Evolutionary conservation across 78 protist species (phyloP).

Genomic region (Diacronema lutheri): DNA sequence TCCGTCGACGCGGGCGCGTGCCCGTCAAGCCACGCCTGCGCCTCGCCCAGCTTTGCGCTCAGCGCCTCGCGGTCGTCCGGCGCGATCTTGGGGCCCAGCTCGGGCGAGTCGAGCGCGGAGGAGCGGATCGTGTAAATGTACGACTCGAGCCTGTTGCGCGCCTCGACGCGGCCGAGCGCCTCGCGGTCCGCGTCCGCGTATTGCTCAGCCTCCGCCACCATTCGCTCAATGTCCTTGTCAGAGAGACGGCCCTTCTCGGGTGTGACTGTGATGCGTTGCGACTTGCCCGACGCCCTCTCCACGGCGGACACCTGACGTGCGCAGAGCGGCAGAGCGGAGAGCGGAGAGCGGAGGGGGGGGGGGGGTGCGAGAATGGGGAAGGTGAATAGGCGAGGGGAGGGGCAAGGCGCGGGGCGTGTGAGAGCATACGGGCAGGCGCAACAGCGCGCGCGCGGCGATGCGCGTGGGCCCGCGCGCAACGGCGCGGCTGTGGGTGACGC

Average conservation of each 20-base stretch:
- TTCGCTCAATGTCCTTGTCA: constrained; percentile 87
- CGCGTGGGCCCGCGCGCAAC: too few species aligned
- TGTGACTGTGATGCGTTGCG: constrained; percentile 5
- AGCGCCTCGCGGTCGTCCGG: constrained; percentile 32
- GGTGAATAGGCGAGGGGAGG: too few species aligned
- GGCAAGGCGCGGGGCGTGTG: too few species aligned
- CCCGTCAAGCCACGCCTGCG: constrained; percentile 62
- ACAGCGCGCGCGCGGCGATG: too few species aligned
- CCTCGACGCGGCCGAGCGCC: constrained; percentile 48
- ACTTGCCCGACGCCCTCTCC: constrained; percentile 97
- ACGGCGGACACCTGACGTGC: constrained; percentile 90
- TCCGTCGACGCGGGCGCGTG: constrained; percentile 61
- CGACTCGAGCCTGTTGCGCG: constrained; percentile 82
- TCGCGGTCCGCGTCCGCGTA: constrained; percentile 52
- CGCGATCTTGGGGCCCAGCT: constrained; percentile 35
- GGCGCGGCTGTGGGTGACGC: too few species aligned
- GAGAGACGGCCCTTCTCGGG: constrained; percentile 81
- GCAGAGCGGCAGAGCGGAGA: too few species aligned
- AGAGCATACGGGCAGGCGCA: too few species aligned
- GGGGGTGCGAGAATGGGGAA: too few species aligned
- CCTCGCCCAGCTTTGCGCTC: constrained; percentile 3
- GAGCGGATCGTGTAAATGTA: constrained; percentile 66
- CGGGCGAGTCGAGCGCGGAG: constrained; percentile 26
- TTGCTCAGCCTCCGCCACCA: constrained; percentile 92
- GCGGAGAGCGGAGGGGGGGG: too few species aligned